Conservation (phyloP, 148 eudicot genomes). For the Mesembryanthemum crystallinum region DNA sequence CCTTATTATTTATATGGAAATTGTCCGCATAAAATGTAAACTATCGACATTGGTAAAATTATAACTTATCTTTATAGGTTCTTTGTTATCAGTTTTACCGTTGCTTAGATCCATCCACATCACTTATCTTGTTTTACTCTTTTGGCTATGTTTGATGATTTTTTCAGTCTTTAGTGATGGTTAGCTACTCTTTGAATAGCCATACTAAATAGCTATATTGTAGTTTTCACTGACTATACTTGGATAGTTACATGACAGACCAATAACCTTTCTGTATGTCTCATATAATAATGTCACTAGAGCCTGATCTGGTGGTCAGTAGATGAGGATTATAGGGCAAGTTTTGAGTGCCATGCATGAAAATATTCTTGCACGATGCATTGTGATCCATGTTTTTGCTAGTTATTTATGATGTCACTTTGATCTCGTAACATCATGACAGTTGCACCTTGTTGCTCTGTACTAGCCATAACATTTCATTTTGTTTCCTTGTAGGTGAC, state of each 20-base stretch:
- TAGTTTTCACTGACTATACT: no score
- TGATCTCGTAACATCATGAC: not conserved
- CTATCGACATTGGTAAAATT: not conserved
- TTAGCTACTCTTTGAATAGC: not conserved
- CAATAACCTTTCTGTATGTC: not conserved
- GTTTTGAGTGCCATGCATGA: not conserved
- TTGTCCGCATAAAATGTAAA: no score
- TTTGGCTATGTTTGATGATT: not conserved
- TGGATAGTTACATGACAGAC: not conserved
- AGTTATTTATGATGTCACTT: not conserved
- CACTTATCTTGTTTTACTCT: not conserved
- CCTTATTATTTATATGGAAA: not conserved
- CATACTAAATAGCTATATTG: no score
- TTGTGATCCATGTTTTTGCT: not conserved
- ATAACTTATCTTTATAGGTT: not conserved
- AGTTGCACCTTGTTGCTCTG: not conserved
- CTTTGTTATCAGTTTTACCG: not conserved
- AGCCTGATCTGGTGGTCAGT: not conserved
- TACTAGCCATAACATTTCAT: not conserved
- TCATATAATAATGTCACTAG: not conserved
- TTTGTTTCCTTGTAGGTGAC: conserved; percentile 63
- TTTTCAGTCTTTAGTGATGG: not conserved
- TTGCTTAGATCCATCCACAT: not conserved
- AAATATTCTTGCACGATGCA: not conserved
- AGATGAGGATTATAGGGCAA: not conserved